Conservation (phyloP, 2,329 filamentous ascomycete species). For the Zopfia rhizophila region DNA sequence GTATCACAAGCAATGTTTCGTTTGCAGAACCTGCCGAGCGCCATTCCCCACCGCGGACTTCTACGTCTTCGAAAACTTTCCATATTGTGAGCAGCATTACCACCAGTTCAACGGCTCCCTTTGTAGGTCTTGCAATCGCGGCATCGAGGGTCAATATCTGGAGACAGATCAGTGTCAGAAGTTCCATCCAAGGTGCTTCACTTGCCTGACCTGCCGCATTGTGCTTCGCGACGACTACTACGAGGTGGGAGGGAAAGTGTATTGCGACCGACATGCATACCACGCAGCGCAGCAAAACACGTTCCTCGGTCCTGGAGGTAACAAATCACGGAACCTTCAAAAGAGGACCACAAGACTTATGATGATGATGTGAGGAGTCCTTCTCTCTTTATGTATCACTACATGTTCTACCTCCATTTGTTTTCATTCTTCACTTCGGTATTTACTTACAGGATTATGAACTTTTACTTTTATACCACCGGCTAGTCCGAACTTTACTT, state of each 20-base stretch:
- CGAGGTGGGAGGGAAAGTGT: conserved; percentile 81
- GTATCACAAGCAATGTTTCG: conserved; percentile 95
- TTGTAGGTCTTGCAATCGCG: conserved; percentile 80
- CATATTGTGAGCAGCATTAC: conserved; percentile 93
- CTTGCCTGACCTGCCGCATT: conserved; percentile 79
- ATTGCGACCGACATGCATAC: conserved; percentile 88
- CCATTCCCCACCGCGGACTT: conserved; percentile 90
- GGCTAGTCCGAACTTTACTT: conserved; percentile 1
- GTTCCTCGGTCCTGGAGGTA: conserved; percentile 51
- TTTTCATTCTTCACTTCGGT: neutral
- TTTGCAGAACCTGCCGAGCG: conserved; percentile 82
- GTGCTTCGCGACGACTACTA: conserved; percentile 88
- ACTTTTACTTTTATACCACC: neutral
- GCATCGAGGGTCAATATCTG: conserved; percentile 93
- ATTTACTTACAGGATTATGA: neutral
- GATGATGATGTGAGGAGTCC: conserved; percentile 56
- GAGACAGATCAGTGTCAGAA: conserved; percentile 82
- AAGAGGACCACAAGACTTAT: conserved; percentile 62
- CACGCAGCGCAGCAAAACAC: conserved; percentile 57
- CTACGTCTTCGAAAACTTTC: conserved; percentile 87
- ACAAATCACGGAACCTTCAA: conserved; percentile 54
- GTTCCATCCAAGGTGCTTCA: conserved; percentile 88
- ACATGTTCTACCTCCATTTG: conserved; percentile 1
- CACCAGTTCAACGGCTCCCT: conserved; percentile 90
- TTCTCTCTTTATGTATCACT: neutral